Conservation (phyloP, 176 grass and related monocot genomes). For the Cenchrus americanus region DNA sequence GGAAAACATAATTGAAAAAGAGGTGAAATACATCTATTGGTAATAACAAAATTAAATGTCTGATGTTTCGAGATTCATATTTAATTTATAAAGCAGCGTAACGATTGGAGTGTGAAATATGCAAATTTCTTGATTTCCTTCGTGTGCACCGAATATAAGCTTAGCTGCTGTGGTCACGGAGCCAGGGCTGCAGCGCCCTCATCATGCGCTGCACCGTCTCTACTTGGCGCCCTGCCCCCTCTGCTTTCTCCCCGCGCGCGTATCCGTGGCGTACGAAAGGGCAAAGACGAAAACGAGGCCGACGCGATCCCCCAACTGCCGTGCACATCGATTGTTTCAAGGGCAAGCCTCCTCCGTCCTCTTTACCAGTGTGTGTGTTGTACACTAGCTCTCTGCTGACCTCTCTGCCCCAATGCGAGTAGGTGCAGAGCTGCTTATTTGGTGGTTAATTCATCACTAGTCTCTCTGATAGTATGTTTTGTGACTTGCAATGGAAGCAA, state of each 20-base stretch:
- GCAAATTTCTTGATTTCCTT: neutral
- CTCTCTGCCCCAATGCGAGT: neutral
- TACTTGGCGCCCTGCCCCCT: neutral
- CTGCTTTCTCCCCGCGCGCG: neutral
- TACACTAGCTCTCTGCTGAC: neutral
- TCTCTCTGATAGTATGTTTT: no score
- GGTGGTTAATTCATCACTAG: neutral
- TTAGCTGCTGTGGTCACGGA: neutral
- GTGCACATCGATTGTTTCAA: slow-evolving; percentile 24
- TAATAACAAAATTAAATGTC: no score
- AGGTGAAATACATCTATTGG: no score
- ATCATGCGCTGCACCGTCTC: neutral
- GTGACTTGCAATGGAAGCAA: slow-evolving; percentile 38
- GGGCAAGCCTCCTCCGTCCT: neutral
- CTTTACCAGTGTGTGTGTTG: no score
- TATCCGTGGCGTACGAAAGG: slow-evolving; percentile 12
- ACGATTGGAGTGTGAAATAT: no score
- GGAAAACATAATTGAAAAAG: no score
- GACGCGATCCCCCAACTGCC: slow-evolving; percentile 43
- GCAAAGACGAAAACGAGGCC: neutral
- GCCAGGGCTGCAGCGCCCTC: neutral
- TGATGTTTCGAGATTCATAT: no score
- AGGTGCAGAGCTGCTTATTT: neutral
- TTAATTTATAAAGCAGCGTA: no score
- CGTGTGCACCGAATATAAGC: neutral